Evolutionary conservation across 768 basidiomycete species (phyloP).

Genomic region (Boletus barrowsii): DNA sequence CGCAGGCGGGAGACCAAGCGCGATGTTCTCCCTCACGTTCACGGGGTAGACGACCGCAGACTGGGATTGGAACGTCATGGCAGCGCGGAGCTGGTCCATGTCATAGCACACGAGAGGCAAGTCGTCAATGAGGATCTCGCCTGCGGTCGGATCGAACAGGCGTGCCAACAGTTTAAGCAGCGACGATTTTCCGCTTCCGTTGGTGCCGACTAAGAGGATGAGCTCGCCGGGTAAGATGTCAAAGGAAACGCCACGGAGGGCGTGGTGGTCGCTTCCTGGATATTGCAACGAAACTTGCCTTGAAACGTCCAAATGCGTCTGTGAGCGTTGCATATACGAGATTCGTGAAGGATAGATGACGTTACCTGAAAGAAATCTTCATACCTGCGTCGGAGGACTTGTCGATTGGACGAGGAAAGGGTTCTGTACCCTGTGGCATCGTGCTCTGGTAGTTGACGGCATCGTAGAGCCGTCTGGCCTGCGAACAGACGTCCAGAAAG

Average conservation of each 20-base stretch:
- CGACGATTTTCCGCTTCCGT: conserved; percentile 30
- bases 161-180: conserved; percentile 49
- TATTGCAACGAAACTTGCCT: conserved; percentile 26
- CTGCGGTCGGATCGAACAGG: conserved; percentile 45
- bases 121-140: conserved; percentile 45
- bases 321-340: not conserved
- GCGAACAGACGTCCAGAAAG: conserved; percentile 10
- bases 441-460: conserved; percentile 19
- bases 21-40: conserved; percentile 43
- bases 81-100: conserved; percentile 38
- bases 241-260: conserved; percentile 25
- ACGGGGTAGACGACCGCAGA: conserved; percentile 49
- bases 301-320: not conserved
- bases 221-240: conserved; percentile 29
- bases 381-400: conserved; percentile 17
- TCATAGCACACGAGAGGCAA: conserved; percentile 37
- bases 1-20: conserved; percentile 24
- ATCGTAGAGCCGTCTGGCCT: conserved; percentile 20
- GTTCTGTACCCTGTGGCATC: conserved; percentile 17
- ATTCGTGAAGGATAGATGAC: not conserved
- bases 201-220: conserved; percentile 31
- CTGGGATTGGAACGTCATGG: conserved; percentile 49
- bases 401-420: conserved; percentile 14
- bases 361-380: conserved; percentile 27
- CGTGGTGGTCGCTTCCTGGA: conserved; percentile 16